Conservation (phyloP, 2,329 filamentous ascomycete species). For the Leptographium galeiforme region DNA sequence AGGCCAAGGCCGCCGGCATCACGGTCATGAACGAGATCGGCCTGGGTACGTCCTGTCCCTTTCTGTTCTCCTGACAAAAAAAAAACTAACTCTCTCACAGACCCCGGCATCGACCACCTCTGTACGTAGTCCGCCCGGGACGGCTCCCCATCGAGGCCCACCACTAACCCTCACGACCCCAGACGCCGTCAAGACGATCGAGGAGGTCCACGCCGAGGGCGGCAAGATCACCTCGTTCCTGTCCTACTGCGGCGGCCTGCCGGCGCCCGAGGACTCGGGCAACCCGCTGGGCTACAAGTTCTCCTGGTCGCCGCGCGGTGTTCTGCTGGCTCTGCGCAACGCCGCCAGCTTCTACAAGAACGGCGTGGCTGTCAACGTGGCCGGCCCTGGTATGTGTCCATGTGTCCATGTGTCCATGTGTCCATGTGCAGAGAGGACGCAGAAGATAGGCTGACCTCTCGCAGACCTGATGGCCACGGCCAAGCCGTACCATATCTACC, state of each 20-base stretch:
- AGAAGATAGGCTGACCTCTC: not conserved
- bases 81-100: slow-evolving; percentile 15
- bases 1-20: slow-evolving; percentile 80
- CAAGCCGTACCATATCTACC: slow-evolving; percentile 85
- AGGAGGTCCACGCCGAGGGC: slow-evolving; percentile 72
- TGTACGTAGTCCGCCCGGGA: slow-evolving; percentile 13
- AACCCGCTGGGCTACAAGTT: slow-evolving; percentile 95
- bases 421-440: too few relatives aligned
- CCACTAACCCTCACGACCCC: slow-evolving; percentile 21
- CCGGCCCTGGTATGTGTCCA: slow-evolving; percentile 22
- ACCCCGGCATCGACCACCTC: slow-evolving; percentile 61
- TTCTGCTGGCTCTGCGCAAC: slow-evolving; percentile 77
- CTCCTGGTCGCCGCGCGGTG: slow-evolving; percentile 67
- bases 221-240: slow-evolving; percentile 77
- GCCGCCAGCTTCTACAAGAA: slow-evolving; percentile 71
- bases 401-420: not conserved
- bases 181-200: slow-evolving; percentile 78
- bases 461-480: slow-evolving; percentile 69
- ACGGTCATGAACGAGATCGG: slow-evolving; percentile 98
- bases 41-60: slow-evolving; percentile 19
- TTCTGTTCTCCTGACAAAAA: not conserved
- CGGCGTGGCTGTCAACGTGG: slow-evolving; percentile 57
- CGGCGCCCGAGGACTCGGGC: slow-evolving; percentile 58
- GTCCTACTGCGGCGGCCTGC: slow-evolving; percentile 73
- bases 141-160: too few relatives aligned